These are phyloP conservation scores for Hura crepitans DNA, from an alignment of 441 rosid species.

Conservation along the genomic window DNA sequence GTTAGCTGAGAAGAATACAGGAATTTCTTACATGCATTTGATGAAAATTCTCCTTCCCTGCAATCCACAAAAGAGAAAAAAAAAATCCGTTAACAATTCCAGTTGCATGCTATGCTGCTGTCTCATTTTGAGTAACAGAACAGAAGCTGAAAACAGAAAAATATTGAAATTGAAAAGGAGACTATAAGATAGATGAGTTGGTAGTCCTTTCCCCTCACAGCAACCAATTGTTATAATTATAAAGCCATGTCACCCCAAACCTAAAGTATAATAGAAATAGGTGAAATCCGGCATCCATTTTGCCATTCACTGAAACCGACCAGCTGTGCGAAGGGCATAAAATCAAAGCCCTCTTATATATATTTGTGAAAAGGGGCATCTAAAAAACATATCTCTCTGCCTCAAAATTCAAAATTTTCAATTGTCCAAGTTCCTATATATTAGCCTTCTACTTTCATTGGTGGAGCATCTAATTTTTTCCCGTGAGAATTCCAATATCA, in stretches of 20 bases:
- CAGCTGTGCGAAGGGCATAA: neutral
- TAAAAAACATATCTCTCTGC: neutral
- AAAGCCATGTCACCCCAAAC: neutral
- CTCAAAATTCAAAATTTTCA: neutral
- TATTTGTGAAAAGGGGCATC: neutral
- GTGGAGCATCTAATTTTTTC: neutral
- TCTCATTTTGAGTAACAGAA: neutral
- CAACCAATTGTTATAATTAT: neutral
- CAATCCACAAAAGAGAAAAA: slow-evolving; percentile 42
- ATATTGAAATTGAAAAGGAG: neutral
- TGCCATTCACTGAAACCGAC: neutral
- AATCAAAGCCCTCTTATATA: neutral
- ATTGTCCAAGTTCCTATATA: neutral
- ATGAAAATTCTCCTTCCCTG: slow-evolving; percentile 85
- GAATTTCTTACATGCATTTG: slow-evolving; percentile 68
- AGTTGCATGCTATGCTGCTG: neutral
- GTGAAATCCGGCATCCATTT: neutral
- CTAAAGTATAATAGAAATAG: neutral
- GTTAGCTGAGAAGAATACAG: slow-evolving; percentile 19
- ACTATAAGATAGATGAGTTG: neutral
- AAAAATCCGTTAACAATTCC: slow-evolving; percentile 8
- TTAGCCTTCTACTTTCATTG: neutral
- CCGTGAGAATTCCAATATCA: neutral
- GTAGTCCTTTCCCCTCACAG: neutral
- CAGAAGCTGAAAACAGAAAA: neutral